Conservation (phyloP, 1,139 yeast genomes). For the Tardiomyces depauwii region DNA sequence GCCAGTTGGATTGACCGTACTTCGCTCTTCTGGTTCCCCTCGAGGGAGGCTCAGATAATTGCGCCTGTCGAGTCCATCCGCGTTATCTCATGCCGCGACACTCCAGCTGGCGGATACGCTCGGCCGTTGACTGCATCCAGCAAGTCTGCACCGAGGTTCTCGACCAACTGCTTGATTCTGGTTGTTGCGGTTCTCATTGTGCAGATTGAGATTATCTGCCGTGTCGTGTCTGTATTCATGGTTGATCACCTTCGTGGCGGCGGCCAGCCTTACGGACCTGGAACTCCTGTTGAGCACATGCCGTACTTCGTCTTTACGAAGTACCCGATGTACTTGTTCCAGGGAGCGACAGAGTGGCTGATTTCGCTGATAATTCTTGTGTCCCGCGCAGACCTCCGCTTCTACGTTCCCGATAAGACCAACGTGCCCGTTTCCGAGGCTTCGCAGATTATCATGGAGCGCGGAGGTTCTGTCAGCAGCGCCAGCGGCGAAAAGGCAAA, state of each 20-base stretch:
- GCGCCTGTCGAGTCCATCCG: background rate
- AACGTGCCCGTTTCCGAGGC: background rate
- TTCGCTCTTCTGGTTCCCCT: background rate
- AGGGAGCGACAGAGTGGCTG: background rate
- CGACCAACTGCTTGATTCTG: background rate
- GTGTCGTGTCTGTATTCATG: background rate
- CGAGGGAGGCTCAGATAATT: background rate
- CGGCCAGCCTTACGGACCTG: background rate
- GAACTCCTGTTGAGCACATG: background rate
- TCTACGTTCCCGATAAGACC: background rate
- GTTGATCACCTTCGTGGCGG: background rate
- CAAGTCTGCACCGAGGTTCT: background rate
- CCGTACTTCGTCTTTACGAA: background rate
- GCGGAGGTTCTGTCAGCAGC: background rate
- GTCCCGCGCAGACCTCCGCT: background rate
- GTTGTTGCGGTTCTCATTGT: background rate
- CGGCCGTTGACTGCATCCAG: background rate
- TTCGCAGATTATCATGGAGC: background rate
- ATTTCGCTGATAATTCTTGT: background rate
- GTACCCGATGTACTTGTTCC: background rate
- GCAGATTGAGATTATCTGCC: background rate
- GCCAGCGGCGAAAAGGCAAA: background rate
- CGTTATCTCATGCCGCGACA: background rate
- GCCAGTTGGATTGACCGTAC: background rate
- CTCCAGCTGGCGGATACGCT: background rate